Evolutionary conservation across 2,329 filamentous ascomycete genomes (phyloP), one percentile per base, ranked within the genome.

Genomic region (Aspergillus clavatus): DNA sequence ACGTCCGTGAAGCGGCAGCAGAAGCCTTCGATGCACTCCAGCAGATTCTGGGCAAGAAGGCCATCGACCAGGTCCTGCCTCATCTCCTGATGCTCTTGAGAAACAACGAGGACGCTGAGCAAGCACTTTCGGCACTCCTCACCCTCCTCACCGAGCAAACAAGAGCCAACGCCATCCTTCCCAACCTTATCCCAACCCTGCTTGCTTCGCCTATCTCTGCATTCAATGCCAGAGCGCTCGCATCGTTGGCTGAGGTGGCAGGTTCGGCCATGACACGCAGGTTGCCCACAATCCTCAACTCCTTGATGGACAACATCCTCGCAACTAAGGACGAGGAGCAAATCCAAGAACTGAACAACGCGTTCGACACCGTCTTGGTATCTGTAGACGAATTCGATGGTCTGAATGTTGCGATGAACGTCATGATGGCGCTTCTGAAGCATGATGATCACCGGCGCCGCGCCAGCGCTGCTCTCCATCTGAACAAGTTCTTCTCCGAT

Each of bases 311-410:
- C 65, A 94, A 89, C 55, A 87, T 95, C 40, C 82, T 97, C 35
- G 57, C 63, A 48, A 77, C 79, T 44, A 82, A 83, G 52, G 87
- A 96, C 45, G 84, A 87, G n/a, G 75, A 77, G 3, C 81, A 95
- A 27, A 80, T 77, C 21, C 69, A 69, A 33, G 90, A 97, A 50
- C 77, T 98, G 8, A 81, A 87, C 55, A 72, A 74, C 40, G 86
- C 93, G 0, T 93, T 98, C 59, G 88, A 96, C 64, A 87, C 87
- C 0, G 88, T 98, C 5, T 78, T 98, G 47, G 74, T 91, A 40
- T 95, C 90, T 16, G 89, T 97, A 48, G 93, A 98, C 66, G 93
- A 97, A 66, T 95, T 83, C 57, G 93, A 98, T 69, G 93, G 94
- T 41, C 78, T 98, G 27, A 97, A 96, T 65, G 93, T 87, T 7